A percentile compares a stretch with the other conserved stretches of the same genome.
Conservation (phyloP, 2,329 filamentous ascomycete species). For the Colletotrichum sp. region DNA sequence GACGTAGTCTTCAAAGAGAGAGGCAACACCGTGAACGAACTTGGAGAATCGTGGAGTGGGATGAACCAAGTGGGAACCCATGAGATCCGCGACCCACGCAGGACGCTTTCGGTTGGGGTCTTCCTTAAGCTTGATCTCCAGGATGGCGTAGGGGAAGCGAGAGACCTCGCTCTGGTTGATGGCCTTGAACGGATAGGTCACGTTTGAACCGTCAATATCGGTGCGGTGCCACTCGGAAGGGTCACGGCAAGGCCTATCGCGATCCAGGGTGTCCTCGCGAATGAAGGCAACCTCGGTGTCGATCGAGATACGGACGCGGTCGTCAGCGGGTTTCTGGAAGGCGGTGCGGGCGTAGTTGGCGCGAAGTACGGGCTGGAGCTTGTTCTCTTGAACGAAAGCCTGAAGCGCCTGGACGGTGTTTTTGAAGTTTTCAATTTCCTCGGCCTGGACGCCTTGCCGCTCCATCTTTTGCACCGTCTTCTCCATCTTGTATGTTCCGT, state of each 20-base stretch:
- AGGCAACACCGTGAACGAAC: slow-evolving; percentile 91
- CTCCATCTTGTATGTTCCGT: slow-evolving; percentile 89
- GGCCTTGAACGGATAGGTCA: slow-evolving; percentile 86
- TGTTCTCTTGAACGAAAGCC: slow-evolving; percentile 75
- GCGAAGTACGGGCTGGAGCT: slow-evolving; percentile 83
- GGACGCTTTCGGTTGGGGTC: slow-evolving; percentile 70
- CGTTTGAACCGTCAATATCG: slow-evolving; percentile 83
- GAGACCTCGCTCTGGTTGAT: slow-evolving; percentile 92
- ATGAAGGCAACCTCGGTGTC: slow-evolving; percentile 94
- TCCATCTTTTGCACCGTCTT: slow-evolving; percentile 89
- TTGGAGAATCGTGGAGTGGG: slow-evolving; percentile 92
- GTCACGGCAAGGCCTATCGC: slow-evolving; percentile 85
- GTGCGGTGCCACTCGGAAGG: slow-evolving; percentile 88
- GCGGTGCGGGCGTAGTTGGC: slow-evolving; percentile 95
- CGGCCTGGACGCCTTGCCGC: slow-evolving; percentile 70
- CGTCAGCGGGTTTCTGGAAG: slow-evolving; percentile 94
- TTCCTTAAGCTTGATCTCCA: slow-evolving; percentile 90
- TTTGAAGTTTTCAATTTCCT: slow-evolving; percentile 73
- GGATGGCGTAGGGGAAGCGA: slow-evolving; percentile 86
- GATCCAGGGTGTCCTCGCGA: slow-evolving; percentile 76
- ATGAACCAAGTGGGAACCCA: slow-evolving; percentile 90
- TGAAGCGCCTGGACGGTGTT: slow-evolving; percentile 79
- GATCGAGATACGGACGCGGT: slow-evolving; percentile 88
- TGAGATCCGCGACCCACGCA: slow-evolving; percentile 90
- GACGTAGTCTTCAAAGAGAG: slow-evolving; percentile 93